Evolutionary conservation across 768 basidiomycete genomes (phyloP), one percentile per base, ranked within the genome.

Genomic region (Scleroderma citrinum): DNA sequence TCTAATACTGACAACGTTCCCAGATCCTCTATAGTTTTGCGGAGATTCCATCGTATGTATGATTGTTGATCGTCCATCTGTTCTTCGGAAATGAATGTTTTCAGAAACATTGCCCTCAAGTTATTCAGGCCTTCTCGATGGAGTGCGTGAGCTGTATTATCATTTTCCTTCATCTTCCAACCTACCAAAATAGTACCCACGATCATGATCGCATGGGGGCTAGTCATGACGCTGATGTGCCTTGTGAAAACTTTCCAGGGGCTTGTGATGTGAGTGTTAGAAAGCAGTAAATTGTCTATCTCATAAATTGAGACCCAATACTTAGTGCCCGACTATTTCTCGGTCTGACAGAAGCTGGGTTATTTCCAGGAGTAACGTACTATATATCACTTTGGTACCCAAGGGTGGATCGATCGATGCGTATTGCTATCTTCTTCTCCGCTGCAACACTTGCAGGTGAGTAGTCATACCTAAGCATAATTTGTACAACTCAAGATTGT

Each of bases 371-470:
- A 1, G 61, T 74, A 47, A 68, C 66, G 2, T 77, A 74, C 48
- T 72, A 69, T 36, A 66, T 81, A 38, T 79, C 77, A 11, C 61
- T 79, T 43, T 84, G 82, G 82, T 80, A 87, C 58, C 73, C 78
- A 10, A 69, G 76, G 31, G 66, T 68, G 46, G 82, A 85, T 56
- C 75, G 81, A 38, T 80, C 77, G 16, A 67, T 65, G 56, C 75
- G 82, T 23, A 73, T 82, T 48, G 79, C 82, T 4, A 69, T 84
- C 32, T 83, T 85, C 69, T 82, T 82, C 61, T 76, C 76, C 17
- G 80, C 81, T 32, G 80, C 81, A 11, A 81, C 79, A 2, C 58
- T 77, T 31, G 75, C 80, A 16, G 81, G 75, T 62, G 29, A 14
- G 60, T 46, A 32, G n/a, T 4, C 16, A 6, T 34, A 7, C 36